Conservation (phyloP, 225 moss, liverwort and hornwort species). For the Neckera pumila region DNA sequence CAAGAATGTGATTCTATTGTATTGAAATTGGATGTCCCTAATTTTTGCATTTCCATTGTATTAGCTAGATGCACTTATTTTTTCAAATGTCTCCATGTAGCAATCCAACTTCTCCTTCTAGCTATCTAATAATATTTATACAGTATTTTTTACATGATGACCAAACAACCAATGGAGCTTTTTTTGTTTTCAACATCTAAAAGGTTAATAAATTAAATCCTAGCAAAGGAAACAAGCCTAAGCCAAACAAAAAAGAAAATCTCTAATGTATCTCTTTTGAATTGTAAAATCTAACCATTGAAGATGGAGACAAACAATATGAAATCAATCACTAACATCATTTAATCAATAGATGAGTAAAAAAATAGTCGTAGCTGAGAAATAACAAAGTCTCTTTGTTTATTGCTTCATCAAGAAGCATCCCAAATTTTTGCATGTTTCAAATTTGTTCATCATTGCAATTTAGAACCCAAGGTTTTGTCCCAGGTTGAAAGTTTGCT, state of each 20-base stretch:
- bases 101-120: neutral
- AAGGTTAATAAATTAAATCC: neutral
- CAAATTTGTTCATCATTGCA: neutral
- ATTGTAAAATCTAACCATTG: no score
- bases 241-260: neutral
- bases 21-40: neutral
- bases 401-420: neutral
- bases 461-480: neutral
- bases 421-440: neutral
- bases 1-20: neutral
- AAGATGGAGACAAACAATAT: fast-evolving
- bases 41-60: neutral
- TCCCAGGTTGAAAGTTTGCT: neutral
- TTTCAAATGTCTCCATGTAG: neutral
- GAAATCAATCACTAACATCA: neutral
- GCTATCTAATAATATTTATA: neutral
- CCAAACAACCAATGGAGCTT: neutral
- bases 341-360: neutral
- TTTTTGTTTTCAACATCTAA: neutral
- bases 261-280: neutral
- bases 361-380: fast-evolving
- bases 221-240: neutral
- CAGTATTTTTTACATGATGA: neutral
- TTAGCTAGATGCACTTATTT: neutral
- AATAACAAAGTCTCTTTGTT: neutral